Conservation (phyloP, 768 basidiomycete genomes). For the Suillus occidentalis region DNA sequence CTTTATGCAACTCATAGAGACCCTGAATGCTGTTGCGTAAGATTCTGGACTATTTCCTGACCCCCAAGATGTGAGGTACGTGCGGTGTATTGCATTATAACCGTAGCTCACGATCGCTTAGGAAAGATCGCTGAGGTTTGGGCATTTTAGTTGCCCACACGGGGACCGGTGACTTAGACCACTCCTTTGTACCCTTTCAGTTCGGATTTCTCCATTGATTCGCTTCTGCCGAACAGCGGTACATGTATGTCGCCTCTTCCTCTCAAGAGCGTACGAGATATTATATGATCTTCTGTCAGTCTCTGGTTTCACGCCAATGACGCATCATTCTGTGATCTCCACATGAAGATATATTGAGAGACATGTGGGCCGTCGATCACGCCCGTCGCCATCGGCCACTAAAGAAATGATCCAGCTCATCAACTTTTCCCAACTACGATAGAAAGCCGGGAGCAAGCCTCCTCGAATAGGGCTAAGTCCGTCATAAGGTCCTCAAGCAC, state of each 20-base stretch:
- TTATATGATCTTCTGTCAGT: background rate
- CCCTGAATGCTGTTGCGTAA: background rate
- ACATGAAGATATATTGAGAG: conserved; percentile 2
- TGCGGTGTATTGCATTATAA: background rate
- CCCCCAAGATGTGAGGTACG: background rate
- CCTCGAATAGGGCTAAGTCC: too few species aligned
- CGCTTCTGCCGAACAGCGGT: background rate
- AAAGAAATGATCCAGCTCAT: background rate
- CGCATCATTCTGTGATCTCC: background rate
- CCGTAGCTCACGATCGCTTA: background rate
- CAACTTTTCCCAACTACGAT: background rate
- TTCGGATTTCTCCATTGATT: background rate
- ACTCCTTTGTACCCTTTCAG: background rate
- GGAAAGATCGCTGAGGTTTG: background rate
- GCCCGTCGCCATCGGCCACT: background rate
- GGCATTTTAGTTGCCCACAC: background rate
- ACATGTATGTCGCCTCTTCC: background rate
- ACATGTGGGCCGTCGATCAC: background rate
- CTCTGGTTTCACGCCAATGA: background rate
- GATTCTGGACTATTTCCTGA: background rate
- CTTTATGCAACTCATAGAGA: background rate
- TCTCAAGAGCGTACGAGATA: background rate
- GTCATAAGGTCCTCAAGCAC: too few species aligned
- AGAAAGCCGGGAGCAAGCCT: too few species aligned
- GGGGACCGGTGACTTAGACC: background rate